Percentiles rank a stretch among this genome's conserved stretches.
phyloP scores from a whole-genome alignment of 208 protist species.

The Perkinsela sp. region DNA sequence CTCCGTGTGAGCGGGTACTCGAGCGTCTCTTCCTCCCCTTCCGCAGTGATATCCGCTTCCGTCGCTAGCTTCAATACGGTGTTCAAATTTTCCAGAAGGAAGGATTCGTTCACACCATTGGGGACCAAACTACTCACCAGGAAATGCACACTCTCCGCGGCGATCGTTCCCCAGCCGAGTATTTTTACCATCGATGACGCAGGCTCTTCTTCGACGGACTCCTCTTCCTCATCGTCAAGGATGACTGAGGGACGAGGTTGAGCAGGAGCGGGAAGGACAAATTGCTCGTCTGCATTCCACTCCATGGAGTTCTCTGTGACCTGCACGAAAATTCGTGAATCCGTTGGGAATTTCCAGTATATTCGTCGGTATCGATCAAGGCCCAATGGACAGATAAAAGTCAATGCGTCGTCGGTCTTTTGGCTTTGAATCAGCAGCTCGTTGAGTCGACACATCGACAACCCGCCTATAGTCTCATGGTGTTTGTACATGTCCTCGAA shows the following conservation, averaged over 20 bases:
- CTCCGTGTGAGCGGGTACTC: neutral
- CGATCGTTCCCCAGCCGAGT: neutral
- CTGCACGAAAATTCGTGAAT: slow-evolving; percentile 27
- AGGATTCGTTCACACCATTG: neutral
- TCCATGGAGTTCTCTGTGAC: slow-evolving; percentile 6
- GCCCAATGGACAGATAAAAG: slow-evolving; percentile 21
- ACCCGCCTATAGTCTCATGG: neutral
- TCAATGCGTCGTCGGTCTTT: neutral
- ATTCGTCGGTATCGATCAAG: slow-evolving; percentile 47
- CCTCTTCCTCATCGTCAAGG: neutral
- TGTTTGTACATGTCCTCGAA: neutral
- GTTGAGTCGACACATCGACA: neutral
- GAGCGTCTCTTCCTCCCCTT: neutral
- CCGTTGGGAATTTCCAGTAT: slow-evolving; percentile 53
- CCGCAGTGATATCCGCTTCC: neutral
- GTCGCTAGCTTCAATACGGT: neutral
- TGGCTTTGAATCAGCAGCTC: neutral
- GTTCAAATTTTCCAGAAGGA: neutral
- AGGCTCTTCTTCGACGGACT: neutral
- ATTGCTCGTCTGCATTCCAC: neutral
- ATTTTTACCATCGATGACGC: neutral
- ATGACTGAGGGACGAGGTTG: neutral
- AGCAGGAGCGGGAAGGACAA: neutral
- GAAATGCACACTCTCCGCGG: neutral
- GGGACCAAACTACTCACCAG: neutral